These are phyloP conservation scores for Saccharomyces pastorianus DNA, from an alignment of 1,139 yeast species.

Conservation along the genomic window DNA sequence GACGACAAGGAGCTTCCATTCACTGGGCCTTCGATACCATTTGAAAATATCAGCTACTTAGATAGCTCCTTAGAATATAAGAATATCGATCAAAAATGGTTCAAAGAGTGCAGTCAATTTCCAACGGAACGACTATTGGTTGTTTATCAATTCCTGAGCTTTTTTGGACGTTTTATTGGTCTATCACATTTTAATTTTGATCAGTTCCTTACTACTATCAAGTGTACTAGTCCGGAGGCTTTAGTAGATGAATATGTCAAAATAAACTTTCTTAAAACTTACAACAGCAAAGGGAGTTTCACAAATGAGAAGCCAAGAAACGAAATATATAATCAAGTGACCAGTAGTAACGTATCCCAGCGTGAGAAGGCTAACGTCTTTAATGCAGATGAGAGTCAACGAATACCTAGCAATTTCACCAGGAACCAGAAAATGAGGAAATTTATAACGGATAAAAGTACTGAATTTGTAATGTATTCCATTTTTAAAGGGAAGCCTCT, in stretches of 20 bases:
- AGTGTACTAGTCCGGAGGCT: conserved; percentile 25
- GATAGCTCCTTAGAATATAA: not conserved
- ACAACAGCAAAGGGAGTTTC: conserved; percentile 33
- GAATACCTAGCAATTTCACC: not conserved
- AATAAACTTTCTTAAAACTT: conserved; percentile 20
- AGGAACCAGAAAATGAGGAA: conserved; percentile 17
- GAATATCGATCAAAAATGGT: not conserved
- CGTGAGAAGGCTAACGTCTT: not conserved
- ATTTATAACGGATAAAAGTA: conserved; percentile 12
- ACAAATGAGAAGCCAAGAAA: not conserved
- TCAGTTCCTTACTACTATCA: conserved; percentile 24
- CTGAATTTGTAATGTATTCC: conserved; percentile 12
- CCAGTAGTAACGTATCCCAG: not conserved
- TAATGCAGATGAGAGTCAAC: not conserved
- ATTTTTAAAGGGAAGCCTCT: conserved; percentile 25
- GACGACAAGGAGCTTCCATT: not conserved
- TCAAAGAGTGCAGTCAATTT: not conserved
- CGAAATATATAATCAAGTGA: not conserved
- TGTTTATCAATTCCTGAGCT: conserved; percentile 25
- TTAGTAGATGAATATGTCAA: conserved; percentile 26
- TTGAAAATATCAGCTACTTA: not conserved
- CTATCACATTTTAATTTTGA: conserved; percentile 26
- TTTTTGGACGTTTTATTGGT: conserved; percentile 21
- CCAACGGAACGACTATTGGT: conserved; percentile 3
- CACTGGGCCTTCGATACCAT: not conserved